These are phyloP conservation scores for Penicillium sumatraense DNA, from an alignment of 2,329 filamentous ascomycete genomes.

Conservation along the genomic window DNA sequence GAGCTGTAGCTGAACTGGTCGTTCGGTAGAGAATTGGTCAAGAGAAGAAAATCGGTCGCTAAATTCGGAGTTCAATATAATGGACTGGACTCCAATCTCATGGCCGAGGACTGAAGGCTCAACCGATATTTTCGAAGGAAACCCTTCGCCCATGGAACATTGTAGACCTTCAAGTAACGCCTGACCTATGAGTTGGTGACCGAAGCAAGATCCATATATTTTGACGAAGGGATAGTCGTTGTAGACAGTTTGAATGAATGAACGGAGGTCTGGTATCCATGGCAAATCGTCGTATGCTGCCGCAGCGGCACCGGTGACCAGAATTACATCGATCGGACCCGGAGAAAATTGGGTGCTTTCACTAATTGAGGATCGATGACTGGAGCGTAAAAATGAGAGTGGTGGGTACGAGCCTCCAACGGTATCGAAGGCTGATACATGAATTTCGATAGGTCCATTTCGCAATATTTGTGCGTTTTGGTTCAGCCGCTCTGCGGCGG, in stretches of 20 bases:
- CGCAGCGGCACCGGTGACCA: slow-evolving; percentile 30
- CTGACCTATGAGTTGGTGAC: slow-evolving; percentile 32
- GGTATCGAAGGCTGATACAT: slow-evolving; percentile 35
- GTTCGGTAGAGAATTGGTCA: neutral
- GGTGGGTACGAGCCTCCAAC: slow-evolving; percentile 31
- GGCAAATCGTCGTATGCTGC: slow-evolving; percentile 22
- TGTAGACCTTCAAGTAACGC: slow-evolving; percentile 19
- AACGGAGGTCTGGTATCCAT: slow-evolving; percentile 24
- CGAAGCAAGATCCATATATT: slow-evolving; percentile 33
- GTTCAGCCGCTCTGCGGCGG: slow-evolving; percentile 31
- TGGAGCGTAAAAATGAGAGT: slow-evolving; percentile 20
- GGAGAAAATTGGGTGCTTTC: neutral
- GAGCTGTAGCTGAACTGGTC: slow-evolving; percentile 30
- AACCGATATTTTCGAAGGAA: slow-evolving; percentile 17
- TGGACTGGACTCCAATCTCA: slow-evolving; percentile 31
- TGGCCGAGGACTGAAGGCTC: slow-evolving; percentile 25
- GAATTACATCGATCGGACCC: slow-evolving; percentile 26
- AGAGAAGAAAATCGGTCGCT: slow-evolving; percentile 5
- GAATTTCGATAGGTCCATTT: slow-evolving; percentile 14
- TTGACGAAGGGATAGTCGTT: slow-evolving; percentile 25
- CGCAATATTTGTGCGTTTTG: neutral
- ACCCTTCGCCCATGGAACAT: neutral
- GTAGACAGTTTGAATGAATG: slow-evolving; percentile 25
- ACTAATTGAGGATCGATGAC: slow-evolving; percentile 1
- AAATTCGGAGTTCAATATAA: slow-evolving; percentile 24